These are phyloP conservation scores for Porodaedalea pini DNA, from an alignment of 1,284 basidiomycete genomes.

Conservation along the genomic window DNA sequence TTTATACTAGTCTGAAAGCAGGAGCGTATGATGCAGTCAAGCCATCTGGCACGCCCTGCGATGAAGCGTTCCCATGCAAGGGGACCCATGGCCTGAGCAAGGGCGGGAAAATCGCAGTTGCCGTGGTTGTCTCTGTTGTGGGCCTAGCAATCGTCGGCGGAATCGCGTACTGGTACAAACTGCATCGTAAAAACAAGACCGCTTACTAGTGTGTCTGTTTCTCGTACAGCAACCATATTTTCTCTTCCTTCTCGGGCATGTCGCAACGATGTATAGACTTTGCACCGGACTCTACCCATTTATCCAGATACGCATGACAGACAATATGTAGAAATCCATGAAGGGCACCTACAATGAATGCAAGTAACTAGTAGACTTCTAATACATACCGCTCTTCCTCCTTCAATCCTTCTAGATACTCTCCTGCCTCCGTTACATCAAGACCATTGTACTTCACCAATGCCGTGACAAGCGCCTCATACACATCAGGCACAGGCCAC, in stretches of 20 bases:
- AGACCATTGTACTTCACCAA: constrained; percentile 71
- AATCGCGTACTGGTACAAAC: constrained; percentile 41
- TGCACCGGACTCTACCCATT: too few species aligned
- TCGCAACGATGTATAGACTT: too few species aligned
- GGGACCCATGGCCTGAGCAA: constrained; percentile 47
- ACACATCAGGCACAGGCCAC: constrained; percentile 98
- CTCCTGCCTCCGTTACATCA: constrained; percentile 67
- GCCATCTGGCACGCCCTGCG: constrained; percentile 72
- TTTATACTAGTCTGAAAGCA: constrained; percentile 64
- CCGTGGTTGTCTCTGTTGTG: constrained; percentile 58
- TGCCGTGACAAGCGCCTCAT: constrained; percentile 83
- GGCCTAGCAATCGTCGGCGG: constrained; percentile 53
- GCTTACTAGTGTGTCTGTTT: background rate
- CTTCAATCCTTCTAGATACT: constrained; percentile 87
- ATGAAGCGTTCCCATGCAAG: constrained; percentile 59
- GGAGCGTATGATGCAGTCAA: constrained; percentile 62
- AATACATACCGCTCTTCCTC: constrained; percentile 97
- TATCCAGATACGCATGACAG: background rate
- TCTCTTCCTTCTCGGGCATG: too few species aligned
- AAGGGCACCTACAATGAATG: background rate
- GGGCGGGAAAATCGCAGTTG: constrained; percentile 69
- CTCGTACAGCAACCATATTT: too few species aligned
- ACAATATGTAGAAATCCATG: background rate
- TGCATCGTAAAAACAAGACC: constrained; percentile 11
- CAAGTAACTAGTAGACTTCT: constrained; percentile 61